phyloP scores from a whole-genome alignment of 2,329 filamentous ascomycete species.

The Madurella fahalii region DNA sequence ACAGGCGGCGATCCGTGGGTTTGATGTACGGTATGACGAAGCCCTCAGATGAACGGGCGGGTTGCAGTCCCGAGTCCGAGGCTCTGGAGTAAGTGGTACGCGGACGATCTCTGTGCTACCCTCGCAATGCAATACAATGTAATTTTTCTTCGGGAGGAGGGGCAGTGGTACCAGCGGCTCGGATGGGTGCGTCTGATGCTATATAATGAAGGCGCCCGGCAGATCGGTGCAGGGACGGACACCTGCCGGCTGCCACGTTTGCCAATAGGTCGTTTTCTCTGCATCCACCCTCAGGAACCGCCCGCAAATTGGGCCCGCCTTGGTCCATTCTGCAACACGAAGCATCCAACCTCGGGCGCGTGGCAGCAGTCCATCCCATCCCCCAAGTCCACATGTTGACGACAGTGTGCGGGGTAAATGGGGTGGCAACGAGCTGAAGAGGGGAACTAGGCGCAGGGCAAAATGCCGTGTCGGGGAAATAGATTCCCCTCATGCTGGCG shows the following conservation, averaged over 20 bases:
- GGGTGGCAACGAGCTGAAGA: too few relatives aligned
- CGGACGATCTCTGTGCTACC: not conserved
- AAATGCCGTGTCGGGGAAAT: slow-evolving; percentile 11
- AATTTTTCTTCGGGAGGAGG: not conserved
- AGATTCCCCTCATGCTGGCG: slow-evolving; percentile 14
- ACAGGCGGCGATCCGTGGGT: not conserved
- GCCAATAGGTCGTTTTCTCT: not conserved
- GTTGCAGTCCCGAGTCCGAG: not conserved
- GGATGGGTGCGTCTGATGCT: not conserved
- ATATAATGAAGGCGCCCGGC: not conserved
- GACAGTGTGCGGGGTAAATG: slow-evolving; percentile 5
- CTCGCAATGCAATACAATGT: not conserved
- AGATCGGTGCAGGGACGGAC: not conserved
- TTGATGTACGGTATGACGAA: not conserved
- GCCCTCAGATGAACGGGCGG: too few relatives aligned
- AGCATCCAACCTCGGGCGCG: not conserved
- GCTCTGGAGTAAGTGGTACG: not conserved
- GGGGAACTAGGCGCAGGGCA: not conserved
- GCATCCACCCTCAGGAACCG: not conserved
- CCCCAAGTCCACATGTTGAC: not conserved
- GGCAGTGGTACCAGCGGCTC: not conserved
- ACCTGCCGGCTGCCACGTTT: not conserved
- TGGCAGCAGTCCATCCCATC: not conserved
- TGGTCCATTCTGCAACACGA: not conserved
- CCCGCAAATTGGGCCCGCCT: not conserved